These are phyloP conservation scores for Triticum monococcum DNA, from an alignment of 176 grass and related monocot genomes.

Conservation along the genomic window DNA sequence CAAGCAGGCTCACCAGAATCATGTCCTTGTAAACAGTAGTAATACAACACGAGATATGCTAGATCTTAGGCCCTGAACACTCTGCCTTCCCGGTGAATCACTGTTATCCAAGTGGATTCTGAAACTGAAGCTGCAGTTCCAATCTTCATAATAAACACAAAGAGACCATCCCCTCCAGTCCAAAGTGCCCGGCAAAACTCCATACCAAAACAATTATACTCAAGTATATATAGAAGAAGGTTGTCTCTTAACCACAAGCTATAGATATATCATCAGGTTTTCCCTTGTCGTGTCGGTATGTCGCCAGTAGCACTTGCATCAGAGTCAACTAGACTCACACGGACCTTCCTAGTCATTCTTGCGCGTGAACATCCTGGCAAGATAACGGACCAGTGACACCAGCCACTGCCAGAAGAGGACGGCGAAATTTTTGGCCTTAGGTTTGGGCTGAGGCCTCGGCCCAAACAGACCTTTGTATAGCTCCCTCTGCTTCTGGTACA, in stretches of 20 bases:
- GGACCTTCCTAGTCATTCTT: slow-evolving; percentile 38
- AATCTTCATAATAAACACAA: not conserved
- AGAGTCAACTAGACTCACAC: no score
- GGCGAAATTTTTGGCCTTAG: slow-evolving; percentile 46
- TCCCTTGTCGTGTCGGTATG: not conserved
- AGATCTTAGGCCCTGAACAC: not conserved
- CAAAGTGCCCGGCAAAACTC: not conserved
- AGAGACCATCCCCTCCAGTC: not conserved
- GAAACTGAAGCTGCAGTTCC: not conserved
- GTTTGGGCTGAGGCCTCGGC: slow-evolving; percentile 63
- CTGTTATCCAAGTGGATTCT: not conserved
- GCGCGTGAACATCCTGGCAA: slow-evolving; percentile 42
- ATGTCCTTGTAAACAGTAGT: not conserved
- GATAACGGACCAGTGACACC: slow-evolving; percentile 38
- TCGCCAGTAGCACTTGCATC: not conserved
- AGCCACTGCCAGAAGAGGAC: slow-evolving; percentile 71
- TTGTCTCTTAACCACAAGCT: not conserved
- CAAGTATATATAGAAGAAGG: not conserved
- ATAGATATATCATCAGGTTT: not conserved
- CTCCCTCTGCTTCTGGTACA: slow-evolving; percentile 92
- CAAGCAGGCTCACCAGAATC: no score
- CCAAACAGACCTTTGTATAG: slow-evolving; percentile 89
- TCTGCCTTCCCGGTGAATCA: not conserved
- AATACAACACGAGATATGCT: not conserved
- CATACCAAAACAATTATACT: not conserved